phyloP scores from a whole-genome alignment of 2,329 filamentous ascomycete species.

The Paecilomyces formosus region DNA sequence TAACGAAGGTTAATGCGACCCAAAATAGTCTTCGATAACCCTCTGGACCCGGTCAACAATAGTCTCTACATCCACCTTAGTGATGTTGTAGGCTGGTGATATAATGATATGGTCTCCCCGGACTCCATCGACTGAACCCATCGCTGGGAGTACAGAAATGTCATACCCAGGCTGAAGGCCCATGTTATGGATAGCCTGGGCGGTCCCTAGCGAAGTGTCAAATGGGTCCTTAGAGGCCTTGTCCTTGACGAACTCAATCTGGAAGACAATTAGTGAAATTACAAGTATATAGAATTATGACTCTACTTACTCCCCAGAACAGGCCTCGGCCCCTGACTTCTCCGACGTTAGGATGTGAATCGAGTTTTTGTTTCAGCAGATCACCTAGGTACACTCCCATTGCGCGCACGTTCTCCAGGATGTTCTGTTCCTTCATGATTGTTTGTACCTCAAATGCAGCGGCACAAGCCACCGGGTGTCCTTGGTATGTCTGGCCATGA shows the following conservation, averaged over 20 bases:
- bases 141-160: slow-evolving; percentile 47
- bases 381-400: slow-evolving; percentile 24
- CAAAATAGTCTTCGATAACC: slow-evolving; percentile 31
- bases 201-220: slow-evolving; percentile 31
- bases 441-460: slow-evolving; percentile 45
- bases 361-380: slow-evolving; percentile 37
- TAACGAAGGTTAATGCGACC: not conserved
- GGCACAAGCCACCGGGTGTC: slow-evolving; percentile 45
- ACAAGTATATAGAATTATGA: not conserved
- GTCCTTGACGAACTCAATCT: slow-evolving; percentile 51
- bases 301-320: slow-evolving; percentile 45
- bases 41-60: slow-evolving; percentile 40
- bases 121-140: slow-evolving; percentile 43
- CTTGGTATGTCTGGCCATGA: slow-evolving; percentile 54
- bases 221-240: slow-evolving; percentile 46
- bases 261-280: slow-evolving; percentile 2
- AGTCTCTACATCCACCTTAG: slow-evolving; percentile 37
- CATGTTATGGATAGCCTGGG: slow-evolving; percentile 39
- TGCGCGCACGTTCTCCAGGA: slow-evolving; percentile 36
- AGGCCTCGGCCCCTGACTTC: slow-evolving; percentile 48
- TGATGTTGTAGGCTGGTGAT: slow-evolving; percentile 47
- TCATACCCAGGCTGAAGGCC: slow-evolving; percentile 33
- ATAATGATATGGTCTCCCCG: slow-evolving; percentile 49
- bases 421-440: slow-evolving; percentile 43
- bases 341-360: slow-evolving; percentile 40